Base-by-base conservation (phyloP, 495 filamentous ascomycete genomes). In the Neurospora sp. region DNA sequence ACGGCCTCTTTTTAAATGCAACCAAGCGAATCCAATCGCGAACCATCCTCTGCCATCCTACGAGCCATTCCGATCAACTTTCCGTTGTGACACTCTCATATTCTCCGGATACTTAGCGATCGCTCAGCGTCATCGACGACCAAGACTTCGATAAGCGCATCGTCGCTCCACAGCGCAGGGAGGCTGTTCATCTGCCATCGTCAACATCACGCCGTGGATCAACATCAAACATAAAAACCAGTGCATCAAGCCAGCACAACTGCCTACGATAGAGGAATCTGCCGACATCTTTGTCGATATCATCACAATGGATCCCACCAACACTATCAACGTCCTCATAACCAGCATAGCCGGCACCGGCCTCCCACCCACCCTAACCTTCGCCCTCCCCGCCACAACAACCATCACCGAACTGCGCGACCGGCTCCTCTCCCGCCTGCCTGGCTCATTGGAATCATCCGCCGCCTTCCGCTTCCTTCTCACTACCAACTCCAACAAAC, bases 271-370 rank as follows among this genome's bases (percentile, higher is more conserved):
- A 24, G 0, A 59, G 28, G 11, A 15, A 28, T 15, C 21, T 59
- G 24, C 48, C 48, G 48, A 24, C 21, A 28, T 2, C 2, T 59
- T 28, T 28, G 21, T 9, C 54, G 3, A 34, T 34, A 66, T 66
- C 15, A 66, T 34, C 54, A 34, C 13, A 31, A 66, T 66, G 54
- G 54, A 66, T 36, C 15, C 54, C 28, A 66, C 24, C 13, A 78
- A 81, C 76, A 90, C 83, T 19, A 86, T 97, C 77, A 98, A 97
- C 80, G 84, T 97, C 70, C 88, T 97, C 71, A 82, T 97, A 71
- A 92, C 92, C 45, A 90, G 91, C 74, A 96, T 97, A 78, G 86
- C 92, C 19, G 94, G 95, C 76, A 88, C 96, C 19, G 89, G 89
- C 59, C 88, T 97, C 5, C 93, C 94, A 6, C 82, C 90, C 11